Evolutionary conservation across 2,329 filamentous ascomycete genomes (phyloP), one percentile per base, ranked within the genome.

Genomic region (Calonectria crousiana): DNA sequence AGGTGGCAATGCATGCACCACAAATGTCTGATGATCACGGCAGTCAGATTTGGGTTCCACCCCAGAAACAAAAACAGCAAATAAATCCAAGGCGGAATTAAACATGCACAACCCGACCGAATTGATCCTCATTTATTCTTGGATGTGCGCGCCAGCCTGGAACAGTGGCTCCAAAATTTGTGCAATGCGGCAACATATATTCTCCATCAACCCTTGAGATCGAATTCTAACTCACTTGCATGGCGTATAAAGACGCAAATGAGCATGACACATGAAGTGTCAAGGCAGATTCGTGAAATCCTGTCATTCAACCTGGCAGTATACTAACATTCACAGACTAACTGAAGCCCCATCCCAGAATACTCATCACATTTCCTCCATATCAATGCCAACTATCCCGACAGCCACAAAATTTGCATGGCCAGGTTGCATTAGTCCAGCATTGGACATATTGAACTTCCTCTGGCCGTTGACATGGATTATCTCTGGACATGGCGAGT

Each of bases 401-500:
- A 64, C 60, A n/a, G 47, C 36, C 5, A 64, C 60, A 20, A 47
- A 44, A 23, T 64, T 64, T 5, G 47, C 60, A 32, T 47, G 36
- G 6, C 18, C 26, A 11, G 60, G 11, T n/a, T 44, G 4, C 60
- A 64, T 68, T 9, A 32, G 26, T 6, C 69, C 69, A 6, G 41
- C 36, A 47, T 58, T 66, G 1, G 56, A 52, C 23, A 71, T 18
- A 23, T 66, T 38, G 8, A 71, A 23, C 13, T 71, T 71, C 28
- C 30, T 64, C 26, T 56, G 32, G 2, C 69, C 69, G 10, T 71
- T 26, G 14, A 64, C 60, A n/a, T 66, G 51, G n/a, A 71, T 71
- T 36, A 71, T 56, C n/a, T 64, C 32, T 47, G 56, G 41, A 28
- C 47, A 60, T 4, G 74, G 74, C 0, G 75, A 75, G 44, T 76